Evolutionary conservation across 441 rosid species (phyloP), one percentile per base, ranked within the genome.

Genomic region (Erysimum pusillum): DNA sequence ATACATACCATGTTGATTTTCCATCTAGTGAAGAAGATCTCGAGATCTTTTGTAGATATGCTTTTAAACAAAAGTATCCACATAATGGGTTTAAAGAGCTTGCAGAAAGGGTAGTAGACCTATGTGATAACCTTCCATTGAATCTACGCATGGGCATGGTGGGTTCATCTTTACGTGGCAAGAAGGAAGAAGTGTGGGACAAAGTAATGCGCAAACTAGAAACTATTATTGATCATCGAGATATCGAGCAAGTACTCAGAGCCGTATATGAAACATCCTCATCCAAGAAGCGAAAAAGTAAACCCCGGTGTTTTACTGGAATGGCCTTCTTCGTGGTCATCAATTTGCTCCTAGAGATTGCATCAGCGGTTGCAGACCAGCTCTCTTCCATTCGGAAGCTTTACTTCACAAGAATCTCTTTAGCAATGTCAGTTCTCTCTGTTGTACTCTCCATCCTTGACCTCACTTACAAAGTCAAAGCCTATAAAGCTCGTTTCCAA

Each of bases 181-280:
- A 9, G 38, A 22, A 36, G 0, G 25, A 36, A 31, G 49, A 36
- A 0, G 71, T 8, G 4, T 52, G 71, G 71, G n/a, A 64, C 15
- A 1, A 5, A 2, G 10, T 48, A 32, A 1, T 46, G 7, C 39
- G 2, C 9, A 45, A 6, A 18, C 44, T 52, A 39, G 62, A 57
- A 67, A 81, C 76, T 15, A 78, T 70, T 42, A 85, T 84, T 71
- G 69, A 31, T 64, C 25, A 20, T 10, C 41, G 14, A 18, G 32
- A 18, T 18, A 36, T 49, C 13, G 48, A 67, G 20, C 5, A 7
- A 34, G 20, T 66, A 15, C 39, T 44, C n/a, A 63, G 53, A 45
- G 39, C 2, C 6, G 5, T 10, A 25, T 25, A 11, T 35, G 45
- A 59, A 59, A 7, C 28, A 53, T 6, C 36, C 7, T 28, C 5